Base-by-base conservation (phyloP, 2,329 filamentous ascomycete species). In the Sarocladium brachiariae region DNA sequence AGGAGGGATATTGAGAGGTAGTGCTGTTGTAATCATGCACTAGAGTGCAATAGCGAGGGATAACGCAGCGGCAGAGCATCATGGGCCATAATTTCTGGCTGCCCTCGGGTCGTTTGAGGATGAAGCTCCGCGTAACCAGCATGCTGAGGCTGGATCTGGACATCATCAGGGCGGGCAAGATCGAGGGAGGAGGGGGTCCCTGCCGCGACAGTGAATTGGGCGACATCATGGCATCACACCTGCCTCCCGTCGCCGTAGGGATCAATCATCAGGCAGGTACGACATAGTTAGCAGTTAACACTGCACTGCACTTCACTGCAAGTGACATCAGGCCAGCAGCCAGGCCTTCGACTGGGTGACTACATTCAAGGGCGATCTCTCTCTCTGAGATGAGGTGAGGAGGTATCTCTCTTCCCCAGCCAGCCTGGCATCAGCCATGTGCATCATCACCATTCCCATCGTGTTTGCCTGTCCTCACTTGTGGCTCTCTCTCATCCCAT, bases 181-280 rank as follows among this genome's bases (percentile, higher is more conserved):
- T 8, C 39, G 23, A 43, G 39, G 39, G 39, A 43, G 39, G 39
- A 23, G 39, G 27, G 39, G 27, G 23, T 27, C n/a, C 39, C 39
- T 43, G 39, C 39, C 39, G 39, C 39, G n/a, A n/a, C 23, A 25
- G 39, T 43, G 21, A 8, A 43, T 43, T 43, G 21, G 27, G 39
- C 39, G 39, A 43, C 39, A 43, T 43, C 39, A 43, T 43, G n/a
- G 39, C 21, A 43, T 14, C 39, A 21, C n/a, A n/a, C 21, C 39
- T 10, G 39, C n/a, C 11, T 19, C 9, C 11, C 27, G 13, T 30
- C 13, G n/a, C n/a, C n/a, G n/a, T n/a, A n/a, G n/a, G n/a, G n/a
- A n/a, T n/a, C n/a, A n/a, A n/a, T n/a, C n/a, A n/a, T n/a, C n/a
- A n/a, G n/a, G n/a, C n/a, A n/a, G n/a, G n/a, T n/a, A n/a, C n/a